Evolutionary conservation across 352 stramenopile species (phyloP).

Genomic region (Phytophthora foliorum): DNA sequence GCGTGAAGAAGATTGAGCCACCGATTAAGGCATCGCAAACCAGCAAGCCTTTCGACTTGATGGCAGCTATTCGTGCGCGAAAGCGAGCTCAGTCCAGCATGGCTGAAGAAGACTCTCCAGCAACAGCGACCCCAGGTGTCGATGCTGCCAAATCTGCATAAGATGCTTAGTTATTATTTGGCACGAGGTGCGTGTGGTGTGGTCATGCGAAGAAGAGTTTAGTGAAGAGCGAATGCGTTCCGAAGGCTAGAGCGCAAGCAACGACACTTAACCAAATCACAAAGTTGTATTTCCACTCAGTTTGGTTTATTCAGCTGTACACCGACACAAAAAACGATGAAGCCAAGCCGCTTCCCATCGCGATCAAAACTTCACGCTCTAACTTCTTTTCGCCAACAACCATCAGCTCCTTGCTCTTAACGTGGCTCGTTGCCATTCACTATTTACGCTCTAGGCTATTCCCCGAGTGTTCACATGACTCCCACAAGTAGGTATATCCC

Average conservation of each 20-base stretch:
- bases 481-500: conserved; percentile 1
- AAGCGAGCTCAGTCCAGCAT: conserved; percentile 34
- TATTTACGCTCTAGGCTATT: conserved; percentile 39
- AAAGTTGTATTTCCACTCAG: conserved; percentile 25
- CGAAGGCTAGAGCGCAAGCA: conserved; percentile 19
- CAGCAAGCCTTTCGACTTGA: conserved; percentile 51
- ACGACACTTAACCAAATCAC: conserved; percentile 13
- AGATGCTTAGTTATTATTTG: conserved; percentile 8
- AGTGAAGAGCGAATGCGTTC: conserved; percentile 5
- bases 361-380: conserved; percentile 12
- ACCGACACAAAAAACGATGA: conserved; percentile 7
- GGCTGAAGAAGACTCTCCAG: background rate
- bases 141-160: conserved; percentile 17
- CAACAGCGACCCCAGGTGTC: background rate
- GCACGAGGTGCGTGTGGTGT: background rate
- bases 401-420: conserved; percentile 10
- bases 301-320: conserved; percentile 19
- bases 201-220: background rate
- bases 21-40: background rate
- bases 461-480: conserved; percentile 24
- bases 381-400: conserved; percentile 10
- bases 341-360: conserved; percentile 9
- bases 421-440: conserved; percentile 38
- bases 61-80: conserved; percentile 74
- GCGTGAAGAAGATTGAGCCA: background rate